Base-by-base conservation (phyloP, 1,284 basidiomycete species). In the Ceratobasidium papillatum region DNA sequence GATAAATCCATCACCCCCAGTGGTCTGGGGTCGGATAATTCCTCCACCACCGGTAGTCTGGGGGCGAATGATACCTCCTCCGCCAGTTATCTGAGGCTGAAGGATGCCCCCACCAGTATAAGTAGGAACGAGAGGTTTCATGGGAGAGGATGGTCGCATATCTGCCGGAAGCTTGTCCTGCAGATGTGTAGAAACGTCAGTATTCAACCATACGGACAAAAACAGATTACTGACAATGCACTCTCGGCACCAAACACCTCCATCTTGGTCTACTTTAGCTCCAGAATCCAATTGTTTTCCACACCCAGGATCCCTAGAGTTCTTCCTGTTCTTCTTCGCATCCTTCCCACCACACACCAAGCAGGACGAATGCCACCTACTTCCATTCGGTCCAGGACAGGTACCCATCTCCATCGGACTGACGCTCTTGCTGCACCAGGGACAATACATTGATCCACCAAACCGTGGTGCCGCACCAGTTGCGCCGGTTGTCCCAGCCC, bases 361-460 rank as follows among this genome's bases (percentile, higher is more conserved):
- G 80, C 93, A 94, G 34, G 85, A 80, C 14, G 86, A 84, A 81
- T 94, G 93, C 93, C 93, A 94, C 75, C 87, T 86, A 22, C 89
- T 89, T 36, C 90, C 90, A 77, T 91, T 89, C 14, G 93, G 93
- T 7, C 93, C 93, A 27, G 91, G 89, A 38, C 94, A 90, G 27
- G 94, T 91, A 5, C 93, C 93, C 75, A 87, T 84, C 79, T 94
- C 92, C 92, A 94, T 94, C 1, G 87, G 87, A 30, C 90, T 92
- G 11, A 94, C 92, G 1, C 87, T 80, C 78, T 87, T 88, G 75
- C 83, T 84, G 80, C 93, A 94, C 45, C 91, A 91, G 19, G 91
- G 91, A 79, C 93, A 94, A 36, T 84, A 77, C 45, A 69, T 75
- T 41, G 74, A 74, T 11, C 74, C 75, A 19, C 77, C 77, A 59